A percentile compares a stretch with the other conserved stretches of the same genome.
Conservation (phyloP, 2,329 filamentous ascomycete genomes). For the Scytalidium sp. region DNA sequence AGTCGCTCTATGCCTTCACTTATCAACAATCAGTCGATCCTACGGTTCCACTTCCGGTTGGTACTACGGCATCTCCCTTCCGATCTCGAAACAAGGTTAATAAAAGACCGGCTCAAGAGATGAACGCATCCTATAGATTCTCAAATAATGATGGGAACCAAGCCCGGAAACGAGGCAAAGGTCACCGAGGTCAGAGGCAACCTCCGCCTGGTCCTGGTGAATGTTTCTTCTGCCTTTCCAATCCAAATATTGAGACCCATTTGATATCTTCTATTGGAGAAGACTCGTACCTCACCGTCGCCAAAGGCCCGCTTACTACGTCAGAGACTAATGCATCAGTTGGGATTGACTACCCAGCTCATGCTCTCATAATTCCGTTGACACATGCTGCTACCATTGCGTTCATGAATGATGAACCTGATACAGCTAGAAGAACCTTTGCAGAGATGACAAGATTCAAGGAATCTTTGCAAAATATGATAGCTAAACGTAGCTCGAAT, state of each 20-base stretch:
- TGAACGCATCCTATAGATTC: constrained; percentile 52
- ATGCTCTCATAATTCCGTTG: constrained; percentile 89
- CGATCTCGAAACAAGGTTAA: constrained; percentile 52
- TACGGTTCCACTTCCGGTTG: constrained; percentile 59
- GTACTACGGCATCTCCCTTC: constrained; percentile 76
- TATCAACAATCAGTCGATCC: constrained; percentile 63
- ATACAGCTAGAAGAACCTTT: constrained; percentile 57
- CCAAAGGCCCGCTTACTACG: constrained; percentile 83
- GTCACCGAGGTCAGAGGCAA: constrained; percentile 40
- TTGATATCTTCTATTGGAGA: constrained; percentile 88
- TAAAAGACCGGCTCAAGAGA: constrained; percentile 46
- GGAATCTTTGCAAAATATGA: constrained; percentile 73
- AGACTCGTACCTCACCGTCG: constrained; percentile 83
- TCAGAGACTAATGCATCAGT: constrained; percentile 61
- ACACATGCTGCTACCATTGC: constrained; percentile 75
- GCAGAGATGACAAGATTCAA: constrained; percentile 83
- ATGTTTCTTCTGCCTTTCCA: constrained; percentile 96
- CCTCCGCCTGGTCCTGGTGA: constrained; percentile 69
- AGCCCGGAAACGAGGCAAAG: constrained; percentile 42
- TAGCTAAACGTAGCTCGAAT: constrained; percentile 50
- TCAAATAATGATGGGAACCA: constrained; percentile 39
- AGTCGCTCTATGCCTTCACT: constrained; percentile 75
- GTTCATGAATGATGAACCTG: constrained; percentile 56
- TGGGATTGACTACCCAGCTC: constrained; percentile 72
- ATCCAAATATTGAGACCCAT: constrained; percentile 78